Evolutionary conservation across 2,329 filamentous ascomycete genomes (phyloP).

Genomic region (Geosmithia morbida): DNA sequence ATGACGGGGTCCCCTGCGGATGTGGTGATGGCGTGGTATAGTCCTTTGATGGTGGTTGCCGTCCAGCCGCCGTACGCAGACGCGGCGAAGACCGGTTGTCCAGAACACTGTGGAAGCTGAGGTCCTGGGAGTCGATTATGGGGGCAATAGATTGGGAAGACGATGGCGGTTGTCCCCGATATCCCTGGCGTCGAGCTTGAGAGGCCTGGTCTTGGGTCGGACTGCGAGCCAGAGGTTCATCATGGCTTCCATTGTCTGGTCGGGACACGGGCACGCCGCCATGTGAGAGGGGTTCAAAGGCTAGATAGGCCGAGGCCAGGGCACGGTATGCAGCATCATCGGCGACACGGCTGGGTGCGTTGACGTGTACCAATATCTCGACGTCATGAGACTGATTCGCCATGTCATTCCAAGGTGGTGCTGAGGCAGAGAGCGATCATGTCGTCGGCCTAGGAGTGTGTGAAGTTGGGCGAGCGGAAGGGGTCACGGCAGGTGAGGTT

Average conservation of each 20-base stretch:
- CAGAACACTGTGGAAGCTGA: conserved; percentile 29
- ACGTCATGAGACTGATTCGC: conserved; percentile 14
- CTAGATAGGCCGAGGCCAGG: conserved; percentile 35
- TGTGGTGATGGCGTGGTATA: background rate
- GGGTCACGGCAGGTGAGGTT: background rate
- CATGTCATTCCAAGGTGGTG: conserved; percentile 8
- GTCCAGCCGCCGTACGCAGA: conserved; percentile 6
- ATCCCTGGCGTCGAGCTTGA: background rate
- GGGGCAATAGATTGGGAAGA: conserved; percentile 4
- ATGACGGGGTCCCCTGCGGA: background rate
- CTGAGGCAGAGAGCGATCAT: conserved; percentile 6
- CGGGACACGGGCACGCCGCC: no score
- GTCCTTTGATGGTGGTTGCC: background rate
- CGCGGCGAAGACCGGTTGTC: conserved; percentile 26
- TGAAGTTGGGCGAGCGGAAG: background rate
- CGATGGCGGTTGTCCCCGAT: background rate
- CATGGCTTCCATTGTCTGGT: background rate
- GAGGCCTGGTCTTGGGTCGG: no score
- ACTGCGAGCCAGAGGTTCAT: background rate
- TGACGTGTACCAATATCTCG: conserved; percentile 42
- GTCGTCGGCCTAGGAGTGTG: conserved; percentile 4
- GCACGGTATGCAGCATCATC: conserved; percentile 34
- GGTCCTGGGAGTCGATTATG: conserved; percentile 18
- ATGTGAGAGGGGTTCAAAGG: conserved; percentile 21
- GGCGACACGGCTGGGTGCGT: conserved; percentile 29